Evolutionary conservation across 768 basidiomycete species (phyloP).

Genomic region (Phylloporus sp.): DNA sequence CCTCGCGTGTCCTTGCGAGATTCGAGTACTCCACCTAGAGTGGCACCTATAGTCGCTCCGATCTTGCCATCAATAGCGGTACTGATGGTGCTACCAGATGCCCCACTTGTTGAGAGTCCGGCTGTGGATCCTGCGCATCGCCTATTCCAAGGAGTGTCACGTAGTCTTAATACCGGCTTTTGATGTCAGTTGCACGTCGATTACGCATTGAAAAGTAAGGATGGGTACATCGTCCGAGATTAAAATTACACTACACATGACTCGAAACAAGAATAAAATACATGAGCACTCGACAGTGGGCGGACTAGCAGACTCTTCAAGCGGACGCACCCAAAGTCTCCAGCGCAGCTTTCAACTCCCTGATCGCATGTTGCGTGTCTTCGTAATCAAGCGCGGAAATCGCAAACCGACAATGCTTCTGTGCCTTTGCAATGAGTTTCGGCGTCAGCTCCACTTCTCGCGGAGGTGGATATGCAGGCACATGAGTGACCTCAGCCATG

Average conservation of each 20-base stretch:
- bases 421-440: conserved; percentile 61
- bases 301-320: conserved; percentile 7
- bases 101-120: conserved; percentile 31
- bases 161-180: background rate
- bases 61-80: conserved; percentile 7
- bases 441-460: conserved; percentile 51
- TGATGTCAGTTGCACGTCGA: background rate
- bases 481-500: conserved; percentile 4
- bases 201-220: background rate
- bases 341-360: conserved; percentile 76
- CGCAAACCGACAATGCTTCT: conserved; percentile 91
- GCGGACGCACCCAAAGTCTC: conserved; percentile 52
- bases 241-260: background rate
- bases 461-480: conserved; percentile 19
- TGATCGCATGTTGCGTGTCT: conserved; percentile 79
- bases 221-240: no score
- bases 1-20: background rate
- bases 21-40: background rate
- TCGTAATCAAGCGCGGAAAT: conserved; percentile 96
- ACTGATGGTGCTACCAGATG: conserved; percentile 19
- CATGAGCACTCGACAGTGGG: background rate
- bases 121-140: conserved; percentile 17
- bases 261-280: conserved; percentile 5
- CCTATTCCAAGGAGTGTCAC: conserved; percentile 1
- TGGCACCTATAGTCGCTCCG: conserved; percentile 5